Base-by-base conservation (phyloP, 2,329 filamentous ascomycete genomes). In the Trichophyton simii region DNA sequence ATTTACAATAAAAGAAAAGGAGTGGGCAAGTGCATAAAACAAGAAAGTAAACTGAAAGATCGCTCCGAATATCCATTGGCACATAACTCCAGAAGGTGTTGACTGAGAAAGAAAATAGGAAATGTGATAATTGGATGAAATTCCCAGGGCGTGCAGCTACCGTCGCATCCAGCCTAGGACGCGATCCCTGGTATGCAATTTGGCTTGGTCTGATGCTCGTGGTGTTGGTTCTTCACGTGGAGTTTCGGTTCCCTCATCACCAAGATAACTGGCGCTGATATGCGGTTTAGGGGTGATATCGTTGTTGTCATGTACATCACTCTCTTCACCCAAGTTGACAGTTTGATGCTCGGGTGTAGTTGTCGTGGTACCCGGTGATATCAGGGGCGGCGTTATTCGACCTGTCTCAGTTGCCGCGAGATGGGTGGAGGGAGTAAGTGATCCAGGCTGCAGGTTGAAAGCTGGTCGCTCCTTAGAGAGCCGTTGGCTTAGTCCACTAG, bases 131-230 rank as follows among this genome's bases (percentile, higher is more conserved):
- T 13, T 20, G 52, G 13, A 13, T 13, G 22, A 25, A 52, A 15
- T 2, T 7, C 42, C 1, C 5, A 46, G 8, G 44, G 11, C 18
- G 7, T 52, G 48, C 20, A 22, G 22, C 58, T 60, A 59, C 57
- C 63, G 62, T 11, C 61, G 60, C 25, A 66, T 66, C 65, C 65
- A 66, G 6, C 63, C 62, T 20, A 65, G 41, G 13, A 65, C 62
- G 15, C 59, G 63, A 13, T 63, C 59, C 28, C 64, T 60, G 38
- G 59, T 66, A 52, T 61, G 58, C 3, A 61, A 20, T n/a, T 42
- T 60, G 31, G 61, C 52, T 34, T 58, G 54, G 22, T 63, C 61
- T 31, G 64, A 59, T 38, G 62, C 62, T 20, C 62, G 62, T 5
- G 63, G 61, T 18, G 61, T 65, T 41, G 55, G 41, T 34, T 64